phyloP scores from a whole-genome alignment of 1,139 yeast species.

The Yamadazyma sp. region DNA sequence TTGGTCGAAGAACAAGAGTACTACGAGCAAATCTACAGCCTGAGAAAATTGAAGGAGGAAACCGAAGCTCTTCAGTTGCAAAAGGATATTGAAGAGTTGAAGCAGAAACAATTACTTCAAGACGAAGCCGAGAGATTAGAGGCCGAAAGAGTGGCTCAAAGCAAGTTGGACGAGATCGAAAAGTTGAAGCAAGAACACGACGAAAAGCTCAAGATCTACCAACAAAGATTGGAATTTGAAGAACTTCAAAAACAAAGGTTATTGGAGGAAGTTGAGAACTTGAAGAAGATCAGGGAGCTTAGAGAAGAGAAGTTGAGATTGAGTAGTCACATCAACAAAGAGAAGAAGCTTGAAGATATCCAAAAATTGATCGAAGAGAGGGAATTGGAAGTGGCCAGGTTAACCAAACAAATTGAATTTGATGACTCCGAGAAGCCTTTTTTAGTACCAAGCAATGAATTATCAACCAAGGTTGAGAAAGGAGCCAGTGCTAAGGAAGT shows the following conservation, averaged over 20 bases:
- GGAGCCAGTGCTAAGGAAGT: slow-evolving; percentile 5
- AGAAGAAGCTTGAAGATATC: slow-evolving; percentile 27
- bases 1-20: slow-evolving; percentile 28
- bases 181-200: slow-evolving; percentile 36
- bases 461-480: slow-evolving; percentile 4
- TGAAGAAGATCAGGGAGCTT: slow-evolving; percentile 37
- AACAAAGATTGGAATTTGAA: slow-evolving; percentile 34
- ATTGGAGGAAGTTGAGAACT: slow-evolving; percentile 38
- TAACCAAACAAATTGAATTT: slow-evolving; percentile 34
- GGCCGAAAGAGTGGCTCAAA: slow-evolving; percentile 34
- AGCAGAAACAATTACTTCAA: slow-evolving; percentile 22
- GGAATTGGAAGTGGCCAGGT: slow-evolving; percentile 35
- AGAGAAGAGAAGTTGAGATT: slow-evolving; percentile 40
- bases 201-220: slow-evolving; percentile 28
- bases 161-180: slow-evolving; percentile 34
- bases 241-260: slow-evolving; percentile 36
- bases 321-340: slow-evolving; percentile 26
- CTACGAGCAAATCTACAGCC: slow-evolving; percentile 26
- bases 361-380: slow-evolving; percentile 37
- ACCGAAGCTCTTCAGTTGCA: slow-evolving; percentile 26
- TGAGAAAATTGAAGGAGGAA: slow-evolving; percentile 27
- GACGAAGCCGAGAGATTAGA: slow-evolving; percentile 28
- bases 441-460: slow-evolving; percentile 6
- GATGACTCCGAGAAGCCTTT: slow-evolving; percentile 27
- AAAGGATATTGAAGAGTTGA: slow-evolving; percentile 33